Evolutionary conservation across 192 early-diverging fungal genomes (phyloP), one percentile per base, ranked within the genome.

Genomic region (Coemansia sp.): DNA sequence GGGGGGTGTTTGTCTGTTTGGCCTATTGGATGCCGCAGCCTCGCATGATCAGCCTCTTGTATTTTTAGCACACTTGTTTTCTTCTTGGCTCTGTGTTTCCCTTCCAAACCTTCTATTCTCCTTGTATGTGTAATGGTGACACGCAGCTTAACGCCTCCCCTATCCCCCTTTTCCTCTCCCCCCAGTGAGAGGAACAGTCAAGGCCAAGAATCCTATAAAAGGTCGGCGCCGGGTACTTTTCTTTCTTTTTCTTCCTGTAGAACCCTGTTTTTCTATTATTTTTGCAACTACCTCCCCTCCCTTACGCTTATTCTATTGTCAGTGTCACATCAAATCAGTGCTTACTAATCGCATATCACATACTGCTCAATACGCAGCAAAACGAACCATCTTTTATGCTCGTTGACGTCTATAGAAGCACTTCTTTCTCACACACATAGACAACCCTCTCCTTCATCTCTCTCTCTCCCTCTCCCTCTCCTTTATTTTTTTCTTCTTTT

Each of bases 21-120:
- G 22, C 38, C 66, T 57, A 57, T 42, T 68, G 52, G 63, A 29
- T 31, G 43, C 40, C 63, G 43, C 63, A 64, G 63, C 63, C 55
- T 59, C 16, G 55, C 55, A 59, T 47, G 68, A 70, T 70, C 59
- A 70, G 54, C 55, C 54, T 31, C 67, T 31, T 34, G 27, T 70
- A 70, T 70, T 70, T 70, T 70, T 70, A 70, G 68, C 43, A 42
- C 57, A 57, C 20, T 36, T 36, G 24, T 29, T 59, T 52, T 68
- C 20, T 67, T 57, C 36, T 41, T 29, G 20, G 49, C 27, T 52
- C 36, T 9, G 47, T n/a, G 47, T 18, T 51, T 51, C 47, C 47
- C 47, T 51, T 51, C 47, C 47, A 22, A 51, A 20, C 47, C n/a
- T 51, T 51, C 47, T 51, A 51, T 51, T 51, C 47, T 51, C 47